phyloP scores from a whole-genome alignment of 768 basidiomycete genomes.

The Psilocybe subaeruginosa region DNA sequence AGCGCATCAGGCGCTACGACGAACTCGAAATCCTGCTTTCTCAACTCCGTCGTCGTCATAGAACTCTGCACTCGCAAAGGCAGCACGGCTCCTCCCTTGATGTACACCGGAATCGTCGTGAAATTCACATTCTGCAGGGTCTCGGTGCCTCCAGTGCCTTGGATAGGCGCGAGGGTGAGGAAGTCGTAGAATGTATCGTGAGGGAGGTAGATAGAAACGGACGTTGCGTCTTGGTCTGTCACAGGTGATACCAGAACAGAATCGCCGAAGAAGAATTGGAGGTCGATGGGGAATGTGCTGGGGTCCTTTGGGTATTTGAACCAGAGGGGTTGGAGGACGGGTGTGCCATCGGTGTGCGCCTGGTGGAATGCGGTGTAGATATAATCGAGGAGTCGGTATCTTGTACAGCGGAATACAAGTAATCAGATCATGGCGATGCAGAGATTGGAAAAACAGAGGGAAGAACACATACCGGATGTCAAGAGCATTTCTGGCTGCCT shows the following conservation, averaged over 20 bases:
- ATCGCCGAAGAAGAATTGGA: slow-evolving; percentile 72
- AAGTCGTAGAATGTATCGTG: slow-evolving; percentile 71
- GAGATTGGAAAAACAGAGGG: background rate
- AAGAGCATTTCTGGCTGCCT: slow-evolving; percentile 61
- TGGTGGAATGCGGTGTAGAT: slow-evolving; percentile 72
- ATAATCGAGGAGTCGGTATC: slow-evolving; percentile 73
- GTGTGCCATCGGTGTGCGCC: slow-evolving; percentile 59
- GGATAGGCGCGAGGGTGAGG: slow-evolving; percentile 46
- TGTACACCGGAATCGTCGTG: slow-evolving; percentile 64
- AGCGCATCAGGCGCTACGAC: slow-evolving; percentile 59
- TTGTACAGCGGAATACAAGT: slow-evolving; percentile 20
- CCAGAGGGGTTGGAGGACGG: slow-evolving; percentile 66
- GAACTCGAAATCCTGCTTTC: slow-evolving; percentile 60
- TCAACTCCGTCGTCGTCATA: slow-evolving; percentile 62
- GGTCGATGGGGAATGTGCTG: slow-evolving; percentile 60
- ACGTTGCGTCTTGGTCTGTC: slow-evolving; percentile 59
- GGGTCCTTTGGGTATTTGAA: slow-evolving; percentile 69
- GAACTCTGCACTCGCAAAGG: slow-evolving; percentile 57
- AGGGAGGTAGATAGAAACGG: slow-evolving; percentile 65
- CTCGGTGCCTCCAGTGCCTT: slow-evolving; percentile 48
- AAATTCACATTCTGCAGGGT: slow-evolving; percentile 51
- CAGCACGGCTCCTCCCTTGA: slow-evolving; percentile 60
- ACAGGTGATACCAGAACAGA: slow-evolving; percentile 73
- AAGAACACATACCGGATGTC: slow-evolving; percentile 53
- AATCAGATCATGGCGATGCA: background rate